Evolutionary conservation across 148 eudicot species (phyloP).

Genomic region (Salicornia ramosissima): DNA sequence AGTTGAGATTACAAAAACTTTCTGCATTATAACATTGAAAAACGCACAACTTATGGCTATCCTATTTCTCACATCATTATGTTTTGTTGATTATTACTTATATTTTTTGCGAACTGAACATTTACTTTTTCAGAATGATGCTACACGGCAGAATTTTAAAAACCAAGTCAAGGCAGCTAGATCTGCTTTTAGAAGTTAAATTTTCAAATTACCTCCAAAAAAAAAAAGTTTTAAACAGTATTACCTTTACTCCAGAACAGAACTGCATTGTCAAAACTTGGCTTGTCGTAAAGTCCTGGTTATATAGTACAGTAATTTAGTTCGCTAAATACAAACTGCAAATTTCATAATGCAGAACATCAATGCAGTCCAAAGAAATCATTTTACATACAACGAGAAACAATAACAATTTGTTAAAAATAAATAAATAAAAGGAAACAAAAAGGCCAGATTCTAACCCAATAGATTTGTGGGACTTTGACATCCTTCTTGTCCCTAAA

Average conservation of each 20-base stretch:
- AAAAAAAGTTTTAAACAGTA: constrained; percentile 1
- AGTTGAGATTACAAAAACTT: no score
- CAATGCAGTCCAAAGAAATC: neutral
- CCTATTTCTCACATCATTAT: no score
- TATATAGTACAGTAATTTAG: constrained; percentile 21
- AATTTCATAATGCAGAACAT: neutral
- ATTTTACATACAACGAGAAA: neutral
- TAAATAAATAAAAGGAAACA: neutral
- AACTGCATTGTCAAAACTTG: constrained; percentile 88
- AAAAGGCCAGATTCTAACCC: constrained; percentile 43
- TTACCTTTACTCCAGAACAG: constrained; percentile 78
- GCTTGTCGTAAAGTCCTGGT: constrained; percentile 70
- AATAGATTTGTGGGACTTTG: constrained; percentile 63
- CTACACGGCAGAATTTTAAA: no score
- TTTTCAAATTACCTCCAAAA: neutral
- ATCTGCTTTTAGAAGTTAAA: neutral
- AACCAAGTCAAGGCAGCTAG: neutral
- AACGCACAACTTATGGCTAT: no score
- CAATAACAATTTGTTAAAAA: no score
- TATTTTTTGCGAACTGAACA: no score
- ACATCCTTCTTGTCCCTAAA: constrained; percentile 46
- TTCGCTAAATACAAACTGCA: constrained; percentile 9
- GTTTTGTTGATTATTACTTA: no score
- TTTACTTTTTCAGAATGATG: no score
- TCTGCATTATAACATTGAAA: no score